Evolutionary conservation across 1,139 yeast species (phyloP), one percentile per base, ranked within the genome.

Genomic region (Citeromyces hawaiiensis): DNA sequence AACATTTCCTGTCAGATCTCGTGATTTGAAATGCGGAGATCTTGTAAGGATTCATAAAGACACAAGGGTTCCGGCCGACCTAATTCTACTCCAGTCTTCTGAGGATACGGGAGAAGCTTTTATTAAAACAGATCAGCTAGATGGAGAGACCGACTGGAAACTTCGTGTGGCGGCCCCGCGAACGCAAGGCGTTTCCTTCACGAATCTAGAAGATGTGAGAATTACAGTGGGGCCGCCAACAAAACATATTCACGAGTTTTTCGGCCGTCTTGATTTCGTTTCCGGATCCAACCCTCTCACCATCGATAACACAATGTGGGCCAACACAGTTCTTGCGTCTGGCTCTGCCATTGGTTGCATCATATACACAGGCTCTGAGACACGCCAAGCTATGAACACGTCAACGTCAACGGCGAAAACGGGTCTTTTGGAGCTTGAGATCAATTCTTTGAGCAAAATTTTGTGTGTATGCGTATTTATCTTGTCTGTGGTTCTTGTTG

Each of bases 121-220:
- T 53, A 83, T 93, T 47, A 83, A 94, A 51, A 93, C 99, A 0
- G 99, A 93, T 62, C 99, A 93, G 58, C 66, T 93, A 40, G 99
- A 93, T 57, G 99, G 99, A 51, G 99, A 93, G 57, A 93, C 99
- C 8, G 99, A 93, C 60, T 93, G 99, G 99, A 93, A 93, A 56
- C 66, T 93, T 42, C 66, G 96, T 49, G 64, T 83, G 27, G 93
- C 96, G 0, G 70, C 77, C 40, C 70, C 77, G 8, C 55, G 76
- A 23, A 85, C 96, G 0, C 97, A 91, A 58, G 51, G 56, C 14
- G 51, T 76, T 38, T 53, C 73, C 0, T 59, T 63, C 21, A 65
- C 62, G 33, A 72, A 70, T 37, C 48, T 70, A 18, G 57, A 66
- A 19, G 61, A 63, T 40, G 61, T 70, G 13, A 68, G 81, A 11